phyloP scores from a whole-genome alignment of 441 rosid genomes.

The Bocquillonia castaneifolia region DNA sequence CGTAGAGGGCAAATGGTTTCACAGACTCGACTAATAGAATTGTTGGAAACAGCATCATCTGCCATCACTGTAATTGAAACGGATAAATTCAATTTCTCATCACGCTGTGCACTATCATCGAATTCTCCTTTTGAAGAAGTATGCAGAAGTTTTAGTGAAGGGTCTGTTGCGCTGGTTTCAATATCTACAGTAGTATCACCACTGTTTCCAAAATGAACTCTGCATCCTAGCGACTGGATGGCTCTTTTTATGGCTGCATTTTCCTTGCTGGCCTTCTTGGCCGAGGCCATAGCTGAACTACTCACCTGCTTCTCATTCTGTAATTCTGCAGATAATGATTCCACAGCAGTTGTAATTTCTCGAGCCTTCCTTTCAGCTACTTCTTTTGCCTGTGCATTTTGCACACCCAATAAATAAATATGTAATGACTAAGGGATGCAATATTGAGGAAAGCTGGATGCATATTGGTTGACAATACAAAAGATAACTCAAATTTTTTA shows the following conservation, averaged over 20 bases:
- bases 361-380: constrained; percentile 68
- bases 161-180: constrained; percentile 35
- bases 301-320: constrained; percentile 64
- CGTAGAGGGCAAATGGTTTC: constrained; percentile 75
- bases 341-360: constrained; percentile 47
- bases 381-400: constrained; percentile 63
- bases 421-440: background rate
- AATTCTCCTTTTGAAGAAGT: constrained; percentile 35
- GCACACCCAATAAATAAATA: background rate
- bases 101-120: constrained; percentile 23
- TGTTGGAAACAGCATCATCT: constrained; percentile 43
- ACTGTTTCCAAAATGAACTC: constrained; percentile 56
- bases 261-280: constrained; percentile 69
- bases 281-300: constrained; percentile 56
- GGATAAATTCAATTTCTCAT: constrained; percentile 63
- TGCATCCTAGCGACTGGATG: constrained; percentile 80
- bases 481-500: background rate
- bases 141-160: constrained; percentile 24
- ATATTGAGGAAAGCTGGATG: background rate
- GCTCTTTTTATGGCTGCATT: constrained; percentile 71
- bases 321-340: constrained; percentile 60
- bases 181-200: constrained; percentile 59
- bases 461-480: background rate
- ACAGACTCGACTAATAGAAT: constrained; percentile 44
- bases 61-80: constrained; percentile 60